A percentile compares a stretch with the other conserved stretches of the same genome.
Evolutionary conservation across 2,329 filamentous ascomycete species (phyloP).

Genomic region (Calonectria multiphialidica): DNA sequence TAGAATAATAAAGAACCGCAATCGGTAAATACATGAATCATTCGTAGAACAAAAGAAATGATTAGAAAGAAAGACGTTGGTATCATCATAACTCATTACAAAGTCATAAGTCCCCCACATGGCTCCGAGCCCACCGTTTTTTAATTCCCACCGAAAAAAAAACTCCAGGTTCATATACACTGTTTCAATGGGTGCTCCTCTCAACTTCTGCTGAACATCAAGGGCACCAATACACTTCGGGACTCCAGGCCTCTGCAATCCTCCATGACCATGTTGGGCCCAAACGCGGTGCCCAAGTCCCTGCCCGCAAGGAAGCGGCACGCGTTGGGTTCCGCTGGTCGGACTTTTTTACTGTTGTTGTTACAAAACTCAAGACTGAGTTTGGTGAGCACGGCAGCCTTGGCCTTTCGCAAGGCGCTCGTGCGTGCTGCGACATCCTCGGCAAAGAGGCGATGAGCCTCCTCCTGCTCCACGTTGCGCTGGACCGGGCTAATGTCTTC

Average conservation of each 20-base stretch:
- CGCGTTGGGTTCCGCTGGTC: constrained; percentile 49
- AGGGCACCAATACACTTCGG: constrained; percentile 66
- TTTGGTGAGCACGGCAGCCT: constrained; percentile 70
- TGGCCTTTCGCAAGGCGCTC: constrained; percentile 68
- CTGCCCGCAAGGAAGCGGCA: constrained; percentile 48
- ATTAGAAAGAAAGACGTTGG: constrained; percentile 35
- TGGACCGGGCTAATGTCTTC: constrained; percentile 68
- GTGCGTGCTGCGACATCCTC: constrained; percentile 68
- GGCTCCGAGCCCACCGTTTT: constrained; percentile 4
- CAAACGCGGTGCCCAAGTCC: constrained; percentile 46
- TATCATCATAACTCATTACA: constrained; percentile 46
- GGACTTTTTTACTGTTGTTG: constrained; percentile 46
- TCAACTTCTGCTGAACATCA: constrained; percentile 67
- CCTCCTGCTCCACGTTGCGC: constrained; percentile 68
- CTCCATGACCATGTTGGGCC: constrained; percentile 52
- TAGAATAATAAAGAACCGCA: background rate
- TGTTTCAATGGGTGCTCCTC: background rate
- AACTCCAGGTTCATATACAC: constrained; percentile 9
- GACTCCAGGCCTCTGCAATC: constrained; percentile 64
- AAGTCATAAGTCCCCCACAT: constrained; percentile 38
- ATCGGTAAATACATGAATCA: constrained; percentile 34
- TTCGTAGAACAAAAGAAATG: constrained; percentile 24
- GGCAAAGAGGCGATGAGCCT: constrained; percentile 66
- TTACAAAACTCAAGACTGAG: constrained; percentile 64
- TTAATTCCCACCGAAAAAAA: background rate